These are phyloP conservation scores for Lolium rigidum DNA, from an alignment of 176 grass and related monocot genomes.

Conservation along the genomic window DNA sequence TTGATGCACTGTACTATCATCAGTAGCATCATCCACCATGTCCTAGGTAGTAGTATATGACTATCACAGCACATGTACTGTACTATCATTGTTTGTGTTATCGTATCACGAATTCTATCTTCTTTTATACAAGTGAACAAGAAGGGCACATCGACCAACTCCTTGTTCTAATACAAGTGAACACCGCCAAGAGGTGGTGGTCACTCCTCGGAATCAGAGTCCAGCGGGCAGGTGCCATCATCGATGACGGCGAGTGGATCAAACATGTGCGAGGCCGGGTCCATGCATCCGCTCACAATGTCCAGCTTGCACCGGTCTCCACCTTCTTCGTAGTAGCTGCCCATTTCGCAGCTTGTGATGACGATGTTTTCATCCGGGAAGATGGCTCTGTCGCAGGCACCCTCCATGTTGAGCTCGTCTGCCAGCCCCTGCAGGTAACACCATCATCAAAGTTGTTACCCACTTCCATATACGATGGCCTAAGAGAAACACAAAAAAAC, in stretches of 20 bases:
- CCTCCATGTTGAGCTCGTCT: constrained; percentile 72
- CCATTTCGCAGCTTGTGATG: constrained; percentile 85
- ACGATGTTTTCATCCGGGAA: constrained; percentile 80
- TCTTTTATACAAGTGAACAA: constrained; percentile 12
- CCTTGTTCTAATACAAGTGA: not conserved
- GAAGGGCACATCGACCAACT: not conserved
- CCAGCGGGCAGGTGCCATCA: constrained; percentile 77
- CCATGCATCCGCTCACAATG: constrained; percentile 82
- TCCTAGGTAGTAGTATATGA: not conserved
- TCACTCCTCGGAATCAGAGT: constrained; percentile 60
- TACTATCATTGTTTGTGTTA: not conserved
- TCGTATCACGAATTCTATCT: not conserved
- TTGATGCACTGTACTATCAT: too few relatives aligned
- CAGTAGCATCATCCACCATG: too few relatives aligned
- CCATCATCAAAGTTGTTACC: constrained; percentile 14
- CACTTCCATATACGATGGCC: not conserved
- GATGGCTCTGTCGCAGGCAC: constrained; percentile 87
- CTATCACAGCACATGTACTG: not conserved
- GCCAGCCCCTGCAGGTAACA: constrained; percentile 61
- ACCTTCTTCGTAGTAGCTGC: constrained; percentile 74
- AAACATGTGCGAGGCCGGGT: constrained; percentile 68
- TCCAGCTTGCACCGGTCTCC: constrained; percentile 91
- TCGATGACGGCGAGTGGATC: constrained; percentile 78
- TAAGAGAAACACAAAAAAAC: not conserved
- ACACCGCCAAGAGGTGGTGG: not conserved